These are phyloP conservation scores for Gloeostereum incarnatum DNA, from an alignment of 768 basidiomycete genomes.

Conservation along the genomic window DNA sequence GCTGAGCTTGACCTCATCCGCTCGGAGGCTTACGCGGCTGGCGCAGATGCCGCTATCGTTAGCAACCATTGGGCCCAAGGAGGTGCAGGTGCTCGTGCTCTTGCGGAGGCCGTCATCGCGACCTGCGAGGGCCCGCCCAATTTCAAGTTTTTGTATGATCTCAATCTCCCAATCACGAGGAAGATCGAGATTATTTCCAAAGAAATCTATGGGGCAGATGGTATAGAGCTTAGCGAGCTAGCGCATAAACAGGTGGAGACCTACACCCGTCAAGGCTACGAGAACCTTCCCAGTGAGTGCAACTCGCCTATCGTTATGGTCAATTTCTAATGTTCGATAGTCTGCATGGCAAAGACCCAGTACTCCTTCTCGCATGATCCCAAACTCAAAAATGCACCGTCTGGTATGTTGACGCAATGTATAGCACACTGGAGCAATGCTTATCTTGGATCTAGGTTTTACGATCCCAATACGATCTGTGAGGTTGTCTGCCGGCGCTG, in stretches of 20 bases:
- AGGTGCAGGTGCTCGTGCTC: slow-evolving; percentile 79
- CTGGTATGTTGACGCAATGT: slow-evolving; percentile 28
- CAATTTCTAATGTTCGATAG: slow-evolving; percentile 23
- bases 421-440: background rate
- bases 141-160: slow-evolving; percentile 93
- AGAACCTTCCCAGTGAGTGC: slow-evolving; percentile 63
- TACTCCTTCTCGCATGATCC: slow-evolving; percentile 97
- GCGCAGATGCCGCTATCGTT: slow-evolving; percentile 91
- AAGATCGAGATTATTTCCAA: slow-evolving; percentile 85
- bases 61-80: slow-evolving; percentile 98
- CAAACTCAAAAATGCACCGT: slow-evolving; percentile 81
- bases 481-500: slow-evolving; percentile 84
- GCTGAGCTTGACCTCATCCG: slow-evolving; percentile 86
- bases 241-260: slow-evolving; percentile 82
- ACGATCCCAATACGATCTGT: slow-evolving; percentile 87
- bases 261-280: slow-evolving; percentile 86
- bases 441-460: slow-evolving; percentile 48
- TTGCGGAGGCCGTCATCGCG: slow-evolving; percentile 87
- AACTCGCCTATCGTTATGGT: slow-evolving; percentile 3
- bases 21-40: slow-evolving; percentile 68
- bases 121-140: slow-evolving; percentile 74
- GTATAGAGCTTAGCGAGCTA: slow-evolving; percentile 77
- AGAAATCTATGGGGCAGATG: slow-evolving; percentile 92
- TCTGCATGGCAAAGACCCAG: slow-evolving; percentile 98
- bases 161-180: slow-evolving; percentile 71